Percentiles rank a stretch among this genome's conserved stretches.
Conservation (phyloP, 768 basidiomycete species). For the Pisolithus orientalis region DNA sequence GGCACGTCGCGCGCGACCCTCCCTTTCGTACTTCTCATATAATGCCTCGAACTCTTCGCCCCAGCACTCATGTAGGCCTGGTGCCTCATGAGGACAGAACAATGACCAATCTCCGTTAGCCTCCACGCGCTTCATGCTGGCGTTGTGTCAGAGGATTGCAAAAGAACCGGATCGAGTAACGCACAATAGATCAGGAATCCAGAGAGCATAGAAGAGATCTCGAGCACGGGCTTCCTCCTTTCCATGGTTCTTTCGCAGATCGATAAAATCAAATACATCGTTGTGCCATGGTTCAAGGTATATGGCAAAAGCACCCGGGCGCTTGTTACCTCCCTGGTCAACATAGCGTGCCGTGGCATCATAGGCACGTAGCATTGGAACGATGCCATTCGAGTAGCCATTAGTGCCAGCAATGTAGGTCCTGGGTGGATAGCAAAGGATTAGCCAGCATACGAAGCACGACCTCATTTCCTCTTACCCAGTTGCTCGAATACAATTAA, state of each 20-base stretch:
- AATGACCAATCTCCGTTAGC: constrained; percentile 85
- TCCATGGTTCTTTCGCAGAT: constrained; percentile 97
- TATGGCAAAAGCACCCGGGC: constrained; percentile 96
- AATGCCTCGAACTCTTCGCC: constrained; percentile 85
- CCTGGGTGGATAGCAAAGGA: constrained; percentile 32
- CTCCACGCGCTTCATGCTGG: constrained; percentile 96
- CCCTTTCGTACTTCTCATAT: constrained; percentile 83
- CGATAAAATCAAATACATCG: constrained; percentile 95
- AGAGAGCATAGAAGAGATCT: constrained; percentile 96
- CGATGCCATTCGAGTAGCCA: constrained; percentile 97
- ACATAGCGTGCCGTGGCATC: constrained; percentile 98
- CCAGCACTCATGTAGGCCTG: constrained; percentile 81
- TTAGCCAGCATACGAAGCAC: not conserved
- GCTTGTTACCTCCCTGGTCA: constrained; percentile 98
- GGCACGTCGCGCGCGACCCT: constrained; percentile 78
- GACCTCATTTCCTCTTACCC: constrained; percentile 46
- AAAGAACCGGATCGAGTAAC: constrained; percentile 18
- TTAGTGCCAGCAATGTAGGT: constrained; percentile 99
- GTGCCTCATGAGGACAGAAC: constrained; percentile 97
- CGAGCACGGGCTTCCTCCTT: constrained; percentile 96
- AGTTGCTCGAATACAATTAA: constrained; percentile 94
- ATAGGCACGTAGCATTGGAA: constrained; percentile 97
- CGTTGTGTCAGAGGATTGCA: not conserved
- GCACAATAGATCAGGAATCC: constrained; percentile 96
- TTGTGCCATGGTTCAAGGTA: constrained; percentile 99